phyloP scores from a whole-genome alignment of 2,329 filamentous ascomycete species.

The Tolypocladium ovalisporum region DNA sequence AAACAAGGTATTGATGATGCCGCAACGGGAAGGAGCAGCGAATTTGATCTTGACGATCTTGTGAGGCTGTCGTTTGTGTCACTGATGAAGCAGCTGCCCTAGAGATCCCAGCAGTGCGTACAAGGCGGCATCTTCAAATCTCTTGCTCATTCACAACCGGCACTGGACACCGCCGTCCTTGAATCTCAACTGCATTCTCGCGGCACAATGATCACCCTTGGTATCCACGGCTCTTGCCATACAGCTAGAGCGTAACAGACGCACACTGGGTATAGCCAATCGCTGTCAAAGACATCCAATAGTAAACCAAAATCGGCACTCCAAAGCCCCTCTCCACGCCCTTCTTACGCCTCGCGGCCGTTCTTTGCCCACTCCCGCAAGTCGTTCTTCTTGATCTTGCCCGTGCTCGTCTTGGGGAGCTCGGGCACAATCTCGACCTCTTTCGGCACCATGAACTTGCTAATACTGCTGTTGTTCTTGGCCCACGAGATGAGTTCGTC shows the following conservation, averaged over 20 bases:
- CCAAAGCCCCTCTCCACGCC: not conserved
- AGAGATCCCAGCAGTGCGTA: no score
- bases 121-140: no score
- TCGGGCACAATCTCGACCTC: conserved; percentile 72
- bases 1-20: no score
- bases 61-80: no score
- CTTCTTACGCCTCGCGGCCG: conserved; percentile 8
- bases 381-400: conserved; percentile 93
- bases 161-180: no score
- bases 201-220: no score
- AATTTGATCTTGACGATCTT: no score
- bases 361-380: conserved; percentile 66
- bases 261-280: not conserved
- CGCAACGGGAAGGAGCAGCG: no score
- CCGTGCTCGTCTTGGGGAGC: conserved; percentile 92
- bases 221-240: not conserved
- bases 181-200: no score
- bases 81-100: no score
- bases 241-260: not conserved
- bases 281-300: not conserved
- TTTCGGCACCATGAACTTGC: conserved; percentile 75
- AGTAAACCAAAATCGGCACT: not conserved
- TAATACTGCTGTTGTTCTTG: conserved; percentile 67
- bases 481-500: conserved; percentile 79
- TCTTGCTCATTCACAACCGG: no score